These are phyloP conservation scores for Arabidopsis arenosa DNA, from an alignment of 345 rosid species.

Conservation along the genomic window DNA sequence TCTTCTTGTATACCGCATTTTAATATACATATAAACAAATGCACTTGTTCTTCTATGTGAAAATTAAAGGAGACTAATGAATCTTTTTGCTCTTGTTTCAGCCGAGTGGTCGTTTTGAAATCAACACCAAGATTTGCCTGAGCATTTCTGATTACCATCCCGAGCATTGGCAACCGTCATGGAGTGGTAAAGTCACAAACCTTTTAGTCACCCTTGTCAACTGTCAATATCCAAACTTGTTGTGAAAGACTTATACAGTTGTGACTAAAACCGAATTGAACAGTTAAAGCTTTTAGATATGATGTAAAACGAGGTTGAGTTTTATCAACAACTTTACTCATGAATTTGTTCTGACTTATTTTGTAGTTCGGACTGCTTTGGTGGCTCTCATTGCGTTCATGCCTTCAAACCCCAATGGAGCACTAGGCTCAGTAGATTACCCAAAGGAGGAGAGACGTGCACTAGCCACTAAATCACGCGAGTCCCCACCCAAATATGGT, in stretches of 20 bases:
- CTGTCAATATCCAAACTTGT: neutral
- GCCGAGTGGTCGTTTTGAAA: conserved; percentile 98
- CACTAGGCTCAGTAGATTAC: conserved; percentile 89
- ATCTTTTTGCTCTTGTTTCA: conserved; percentile 43
- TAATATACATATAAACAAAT: no score
- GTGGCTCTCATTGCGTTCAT: conserved; percentile 94
- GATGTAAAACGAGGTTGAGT: neutral
- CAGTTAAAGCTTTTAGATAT: neutral
- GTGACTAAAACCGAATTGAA: neutral
- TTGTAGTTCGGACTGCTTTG: conserved; percentile 90
- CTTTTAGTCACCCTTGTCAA: neutral
- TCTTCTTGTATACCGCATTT: neutral
- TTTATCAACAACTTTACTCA: neutral
- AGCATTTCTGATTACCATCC: conserved; percentile 99
- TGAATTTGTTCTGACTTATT: neutral
- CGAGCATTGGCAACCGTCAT: conserved; percentile 99
- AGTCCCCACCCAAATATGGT: conserved; percentile 73
- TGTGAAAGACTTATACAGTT: neutral
- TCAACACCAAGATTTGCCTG: conserved; percentile 92
- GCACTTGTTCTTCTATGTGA: neutral
- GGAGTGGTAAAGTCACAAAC: conserved; percentile 72
- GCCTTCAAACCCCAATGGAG: conserved; percentile 95
- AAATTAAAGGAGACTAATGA: neutral
- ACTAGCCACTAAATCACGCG: conserved; percentile 84
- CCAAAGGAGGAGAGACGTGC: conserved; percentile 82